Conservation (phyloP, 164 flowering plant species). For the Annona squamosa region DNA sequence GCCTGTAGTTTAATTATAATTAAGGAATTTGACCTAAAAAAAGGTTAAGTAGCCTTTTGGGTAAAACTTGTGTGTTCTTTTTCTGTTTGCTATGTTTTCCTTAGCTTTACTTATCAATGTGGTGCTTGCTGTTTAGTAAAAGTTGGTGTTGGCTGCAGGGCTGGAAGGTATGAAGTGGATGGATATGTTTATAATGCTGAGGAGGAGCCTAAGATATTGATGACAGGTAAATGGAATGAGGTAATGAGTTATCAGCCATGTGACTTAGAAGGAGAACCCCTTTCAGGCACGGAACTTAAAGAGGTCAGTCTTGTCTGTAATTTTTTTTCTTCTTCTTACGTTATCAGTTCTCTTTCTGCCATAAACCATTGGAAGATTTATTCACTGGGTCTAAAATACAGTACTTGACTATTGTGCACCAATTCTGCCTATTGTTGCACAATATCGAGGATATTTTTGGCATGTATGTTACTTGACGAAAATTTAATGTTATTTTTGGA, state of each 20-base stretch:
- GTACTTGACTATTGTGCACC: no score
- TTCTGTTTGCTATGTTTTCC: not conserved
- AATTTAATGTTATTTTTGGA: no score
- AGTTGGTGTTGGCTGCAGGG: slow-evolving; percentile 30
- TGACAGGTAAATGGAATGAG: slow-evolving; percentile 91
- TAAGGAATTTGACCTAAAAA: not conserved
- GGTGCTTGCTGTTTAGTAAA: not conserved
- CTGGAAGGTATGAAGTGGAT: slow-evolving; percentile 89
- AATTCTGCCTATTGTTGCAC: no score
- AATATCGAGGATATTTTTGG: no score
- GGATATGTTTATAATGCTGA: slow-evolving; percentile 74
- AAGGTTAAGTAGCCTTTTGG: not conserved
- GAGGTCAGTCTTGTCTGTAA: slow-evolving; percentile 37
- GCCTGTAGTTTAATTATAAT: not conserved
- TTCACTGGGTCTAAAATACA: no score
- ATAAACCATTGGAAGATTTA: no score
- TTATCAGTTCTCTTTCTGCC: not conserved
- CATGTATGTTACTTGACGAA: no score
- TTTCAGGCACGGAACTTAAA: slow-evolving; percentile 61
- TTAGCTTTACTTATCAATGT: not conserved
- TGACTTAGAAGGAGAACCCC: slow-evolving; percentile 82
- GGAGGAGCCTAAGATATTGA: slow-evolving; percentile 77
- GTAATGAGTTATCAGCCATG: slow-evolving; percentile 77
- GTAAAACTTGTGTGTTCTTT: not conserved
- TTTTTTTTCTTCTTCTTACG: not conserved